Evolutionary conservation across 2,329 filamentous ascomycete species (phyloP).

Genomic region (Parafenestella ontariensis): DNA sequence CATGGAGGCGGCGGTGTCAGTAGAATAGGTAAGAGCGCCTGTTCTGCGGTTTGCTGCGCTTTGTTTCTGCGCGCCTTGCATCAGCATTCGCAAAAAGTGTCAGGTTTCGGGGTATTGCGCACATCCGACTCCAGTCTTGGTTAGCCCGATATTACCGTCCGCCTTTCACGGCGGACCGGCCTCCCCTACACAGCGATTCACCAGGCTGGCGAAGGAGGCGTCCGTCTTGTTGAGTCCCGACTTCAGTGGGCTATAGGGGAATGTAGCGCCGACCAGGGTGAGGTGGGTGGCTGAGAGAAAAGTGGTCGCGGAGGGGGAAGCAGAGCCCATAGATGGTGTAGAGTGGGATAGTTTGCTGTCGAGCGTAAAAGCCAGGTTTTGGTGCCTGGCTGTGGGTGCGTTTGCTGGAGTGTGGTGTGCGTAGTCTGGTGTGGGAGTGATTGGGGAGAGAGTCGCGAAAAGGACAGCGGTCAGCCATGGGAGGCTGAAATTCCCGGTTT

Average conservation of each 20-base stretch:
- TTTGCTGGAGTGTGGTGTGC: conserved; percentile 21
- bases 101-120: conserved; percentile 18
- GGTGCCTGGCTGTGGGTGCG: conserved; percentile 34
- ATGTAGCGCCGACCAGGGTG: conserved; percentile 45
- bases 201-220: conserved; percentile 56
- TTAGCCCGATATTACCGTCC: conserved; percentile 55
- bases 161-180: conserved; percentile 61
- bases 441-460: conserved; percentile 8
- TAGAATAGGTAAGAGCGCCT: conserved; percentile 14
- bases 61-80: conserved; percentile 31
- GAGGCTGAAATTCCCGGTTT: conserved; percentile 28
- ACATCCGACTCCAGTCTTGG: conserved; percentile 32
- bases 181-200: conserved; percentile 55
- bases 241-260: conserved; percentile 44
- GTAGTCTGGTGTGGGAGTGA: conserved; percentile 21
- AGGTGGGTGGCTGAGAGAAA: conserved; percentile 37
- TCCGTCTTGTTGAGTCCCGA: conserved; percentile 51
- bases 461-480: conserved; percentile 23
- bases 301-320: conserved; percentile 43
- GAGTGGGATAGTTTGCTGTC: conserved; percentile 28
- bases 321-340: conserved; percentile 56
- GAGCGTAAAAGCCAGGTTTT: conserved; percentile 38
- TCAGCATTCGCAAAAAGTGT: conserved; percentile 29
- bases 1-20: conserved; percentile 28
- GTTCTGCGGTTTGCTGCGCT: conserved; percentile 10